These are phyloP conservation scores for Ramaria sp. DNA, from an alignment of 768 basidiomycete genomes.

Conservation along the genomic window DNA sequence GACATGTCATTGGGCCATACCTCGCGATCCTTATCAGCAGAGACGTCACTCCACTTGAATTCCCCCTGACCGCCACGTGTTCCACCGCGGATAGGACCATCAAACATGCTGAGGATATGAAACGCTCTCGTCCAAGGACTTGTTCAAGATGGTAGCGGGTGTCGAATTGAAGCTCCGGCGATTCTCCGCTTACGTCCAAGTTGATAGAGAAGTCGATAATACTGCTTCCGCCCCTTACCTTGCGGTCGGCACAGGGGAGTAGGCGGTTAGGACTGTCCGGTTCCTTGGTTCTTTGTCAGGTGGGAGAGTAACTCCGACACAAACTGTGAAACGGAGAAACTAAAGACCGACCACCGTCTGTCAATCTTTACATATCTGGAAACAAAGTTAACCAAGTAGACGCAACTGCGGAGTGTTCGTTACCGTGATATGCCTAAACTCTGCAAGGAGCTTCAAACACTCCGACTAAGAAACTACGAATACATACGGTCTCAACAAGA, in stretches of 20 bases:
- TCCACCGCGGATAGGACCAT: constrained; percentile 71
- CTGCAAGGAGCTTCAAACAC: not conserved
- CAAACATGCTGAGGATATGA: constrained; percentile 51
- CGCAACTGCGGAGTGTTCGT: too few relatives aligned
- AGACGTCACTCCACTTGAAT: constrained; percentile 86
- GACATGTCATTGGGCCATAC: constrained; percentile 28
- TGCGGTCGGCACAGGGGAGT: not conserved
- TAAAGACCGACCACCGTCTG: not conserved
- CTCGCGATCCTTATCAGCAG: constrained; percentile 89
- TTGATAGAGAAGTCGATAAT: too few relatives aligned
- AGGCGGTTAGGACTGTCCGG: not conserved
- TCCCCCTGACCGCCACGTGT: constrained; percentile 86
- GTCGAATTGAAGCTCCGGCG: not conserved
- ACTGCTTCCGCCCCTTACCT: too few relatives aligned
- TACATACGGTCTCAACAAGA: not conserved
- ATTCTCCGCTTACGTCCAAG: not conserved
- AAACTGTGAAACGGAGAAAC: not conserved
- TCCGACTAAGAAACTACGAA: not conserved
- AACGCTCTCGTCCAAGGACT: not conserved
- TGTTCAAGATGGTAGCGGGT: not conserved
- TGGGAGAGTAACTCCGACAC: not conserved
- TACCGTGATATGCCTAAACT: not conserved
- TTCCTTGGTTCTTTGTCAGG: not conserved
- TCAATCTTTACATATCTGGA: not conserved
- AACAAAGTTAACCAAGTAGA: not conserved